Percentiles rank a stretch among this genome's conserved stretches.
phyloP scores from a whole-genome alignment of 73 alveolate genomes.

The Blepharisma stoltei region DNA sequence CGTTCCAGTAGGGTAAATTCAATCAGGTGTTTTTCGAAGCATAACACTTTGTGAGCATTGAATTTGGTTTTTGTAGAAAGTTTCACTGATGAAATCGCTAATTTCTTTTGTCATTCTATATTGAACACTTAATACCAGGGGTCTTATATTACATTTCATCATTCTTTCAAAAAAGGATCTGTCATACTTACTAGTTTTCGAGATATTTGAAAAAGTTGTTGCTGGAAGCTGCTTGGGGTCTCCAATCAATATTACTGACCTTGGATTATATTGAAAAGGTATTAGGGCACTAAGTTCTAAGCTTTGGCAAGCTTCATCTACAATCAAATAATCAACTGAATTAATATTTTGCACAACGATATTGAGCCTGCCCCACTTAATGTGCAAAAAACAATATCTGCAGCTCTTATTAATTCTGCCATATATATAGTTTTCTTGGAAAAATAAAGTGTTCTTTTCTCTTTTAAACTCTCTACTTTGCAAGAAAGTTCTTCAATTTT shows the following conservation, averaged over 20 bases:
- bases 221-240: slow-evolving; percentile 97
- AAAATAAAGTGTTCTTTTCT: not conserved
- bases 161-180: slow-evolving; percentile 79
- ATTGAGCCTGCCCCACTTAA: slow-evolving; percentile 57
- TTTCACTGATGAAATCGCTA: slow-evolving; percentile 57
- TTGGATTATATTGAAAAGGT: slow-evolving; percentile 75
- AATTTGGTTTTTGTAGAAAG: too few species aligned
- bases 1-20: too few species aligned
- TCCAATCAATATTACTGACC: slow-evolving; percentile 85
- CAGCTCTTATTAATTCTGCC: slow-evolving; percentile 41
- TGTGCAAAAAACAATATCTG: slow-evolving; percentile 71
- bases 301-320: slow-evolving; percentile 92
- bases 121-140: slow-evolving; percentile 81
- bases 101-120: slow-evolving; percentile 94
- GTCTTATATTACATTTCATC: slow-evolving; percentile 62
- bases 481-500: not conserved
- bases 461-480: not conserved
- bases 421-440: slow-evolving; percentile 40
- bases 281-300: slow-evolving; percentile 79
- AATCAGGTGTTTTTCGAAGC: too few species aligned
- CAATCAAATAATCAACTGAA: slow-evolving; percentile 64
- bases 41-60: too few species aligned
- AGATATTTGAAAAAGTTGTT: slow-evolving; percentile 80
- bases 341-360: slow-evolving; percentile 32
- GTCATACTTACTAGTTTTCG: slow-evolving; percentile 54